Evolutionary conservation across 305 asterid species (phyloP).

Genomic region (Caryopteris hybrid): DNA sequence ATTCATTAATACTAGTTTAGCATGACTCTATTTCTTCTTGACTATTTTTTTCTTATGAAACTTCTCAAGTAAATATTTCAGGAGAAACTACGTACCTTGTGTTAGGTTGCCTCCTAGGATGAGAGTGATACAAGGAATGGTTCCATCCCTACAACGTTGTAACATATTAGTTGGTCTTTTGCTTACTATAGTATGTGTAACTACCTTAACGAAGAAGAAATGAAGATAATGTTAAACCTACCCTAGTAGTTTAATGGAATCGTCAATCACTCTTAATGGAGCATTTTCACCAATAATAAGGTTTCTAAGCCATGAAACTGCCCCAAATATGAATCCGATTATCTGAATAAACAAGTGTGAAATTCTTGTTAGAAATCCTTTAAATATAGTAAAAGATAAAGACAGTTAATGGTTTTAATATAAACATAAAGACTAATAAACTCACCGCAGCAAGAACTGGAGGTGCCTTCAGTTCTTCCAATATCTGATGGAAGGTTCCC

Average conservation of each 20-base stretch:
- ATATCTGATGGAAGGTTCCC: slow-evolving; percentile 40
- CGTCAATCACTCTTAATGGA: slow-evolving; percentile 60
- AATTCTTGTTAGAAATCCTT: neutral
- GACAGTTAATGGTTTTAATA: too few relatives aligned
- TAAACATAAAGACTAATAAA: neutral
- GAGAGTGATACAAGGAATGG: slow-evolving; percentile 80
- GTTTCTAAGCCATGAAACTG: slow-evolving; percentile 53
- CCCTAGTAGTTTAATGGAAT: slow-evolving; percentile 59
- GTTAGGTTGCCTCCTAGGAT: slow-evolving; percentile 84
- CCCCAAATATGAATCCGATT: slow-evolving; percentile 56
- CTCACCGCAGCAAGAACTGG: slow-evolving; percentile 69
- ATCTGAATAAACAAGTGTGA: slow-evolving; percentile 30
- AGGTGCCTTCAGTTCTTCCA: slow-evolving; percentile 66
- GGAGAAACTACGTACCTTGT: slow-evolving; percentile 51
- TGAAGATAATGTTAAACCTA: slow-evolving; percentile 11
- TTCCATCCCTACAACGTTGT: slow-evolving; percentile 50
- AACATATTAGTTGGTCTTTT: neutral
- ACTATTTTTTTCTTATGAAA: too few relatives aligned
- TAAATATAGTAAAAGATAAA: neutral
- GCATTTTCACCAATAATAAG: slow-evolving; percentile 66
- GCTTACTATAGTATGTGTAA: too few relatives aligned
- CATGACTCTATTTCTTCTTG: too few relatives aligned
- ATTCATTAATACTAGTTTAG: too few relatives aligned
- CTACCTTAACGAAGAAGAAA: too few relatives aligned
- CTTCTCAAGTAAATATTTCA: neutral